Base-by-base conservation (phyloP, 169 alveolate genomes). In the Babesia caballi region DNA sequence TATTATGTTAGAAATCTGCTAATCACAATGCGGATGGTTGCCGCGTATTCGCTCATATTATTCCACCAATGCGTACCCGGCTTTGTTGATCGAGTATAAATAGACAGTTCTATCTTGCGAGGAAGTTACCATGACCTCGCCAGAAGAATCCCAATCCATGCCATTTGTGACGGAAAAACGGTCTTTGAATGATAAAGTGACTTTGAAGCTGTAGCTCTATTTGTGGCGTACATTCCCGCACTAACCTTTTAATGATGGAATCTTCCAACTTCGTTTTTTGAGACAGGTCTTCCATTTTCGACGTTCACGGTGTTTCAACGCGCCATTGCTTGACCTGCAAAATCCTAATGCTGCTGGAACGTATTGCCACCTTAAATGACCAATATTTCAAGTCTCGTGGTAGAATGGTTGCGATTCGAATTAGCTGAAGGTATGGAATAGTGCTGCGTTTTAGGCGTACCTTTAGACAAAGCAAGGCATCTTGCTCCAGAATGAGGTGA, bases 81-180 rank as follows among this genome's bases (percentile, higher is more conserved):
- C 61, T 53, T 69, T 80, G 47, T 33, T 36, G 0, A 80, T 40
- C 38, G 88, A 60, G 19, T 69, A 69, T 33, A 80, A 32, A 60
- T 69, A 69, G 14, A 80, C 77, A 6, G 83, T 60, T 46, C 53
- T 69, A 60, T 80, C 88, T 17, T 58, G 51, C 33, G 88, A 80
- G 27, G 88, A 80, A 11, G 70, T 69, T 3, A 80, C 71, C 80
- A 80, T 60, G 23, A 38, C 41, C 46, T 80, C 88, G 7, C 88
- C 88, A 15, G 70, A 8, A 14, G 38, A 4, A 35, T 80, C 88
- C 88, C 88, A 80, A 47, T 80, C 88, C 88, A 80, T 80, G 32
- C 88, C 88, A 67, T 80, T 80, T 1, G 83, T 69, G 2, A 70
- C 51, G 4, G 83, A 51, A 35, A 80, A 70, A 8, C 88, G 84